Percentiles rank a stretch among this genome's conserved stretches.
Evolutionary conservation across 805 yeast species (phyloP).

Genomic region (Nakazawaea wyomingensis): DNA sequence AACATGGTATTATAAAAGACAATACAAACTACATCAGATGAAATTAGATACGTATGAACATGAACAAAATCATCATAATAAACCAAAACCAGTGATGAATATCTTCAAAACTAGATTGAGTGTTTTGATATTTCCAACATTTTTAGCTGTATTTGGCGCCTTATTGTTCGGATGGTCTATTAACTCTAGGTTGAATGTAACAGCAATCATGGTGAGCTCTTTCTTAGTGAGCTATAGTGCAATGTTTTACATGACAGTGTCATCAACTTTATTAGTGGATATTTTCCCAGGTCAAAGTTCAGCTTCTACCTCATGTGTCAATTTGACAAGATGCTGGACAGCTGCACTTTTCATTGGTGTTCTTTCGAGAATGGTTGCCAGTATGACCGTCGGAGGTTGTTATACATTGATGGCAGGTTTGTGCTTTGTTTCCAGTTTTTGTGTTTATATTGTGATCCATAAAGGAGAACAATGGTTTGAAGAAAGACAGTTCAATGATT

Average conservation of each 20-base stretch:
- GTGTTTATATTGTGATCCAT: constrained; percentile 6
- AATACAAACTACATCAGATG: constrained; percentile 1
- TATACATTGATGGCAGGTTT: constrained; percentile 66
- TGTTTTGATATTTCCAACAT: constrained; percentile 38
- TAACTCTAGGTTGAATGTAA: constrained; percentile 37
- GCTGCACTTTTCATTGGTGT: constrained; percentile 71
- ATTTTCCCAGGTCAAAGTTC: constrained; percentile 66
- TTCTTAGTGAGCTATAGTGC: constrained; percentile 55
- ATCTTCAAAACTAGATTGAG: constrained; percentile 50
- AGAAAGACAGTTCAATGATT: constrained; percentile 3
- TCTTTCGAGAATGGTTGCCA: constrained; percentile 50
- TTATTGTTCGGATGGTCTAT: constrained; percentile 74
- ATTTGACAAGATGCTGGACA: constrained; percentile 65
- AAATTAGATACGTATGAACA: constrained; percentile 10
- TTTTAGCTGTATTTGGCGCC: constrained; percentile 31
- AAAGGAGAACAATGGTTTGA: constrained; percentile 13
- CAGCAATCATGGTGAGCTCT: constrained; percentile 54
- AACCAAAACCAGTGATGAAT: constrained; percentile 41
- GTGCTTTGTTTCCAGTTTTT: constrained; percentile 18
- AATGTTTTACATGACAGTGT: constrained; percentile 50
- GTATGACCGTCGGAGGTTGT: constrained; percentile 69
- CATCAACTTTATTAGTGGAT: constrained; percentile 71
- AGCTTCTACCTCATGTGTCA: constrained; percentile 68
- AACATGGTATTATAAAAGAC: constrained; percentile 40
- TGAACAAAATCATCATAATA: constrained; percentile 2